Evolutionary conservation across 805 yeast genomes (phyloP).

Genomic region (Pichia nanzhaoensis): DNA sequence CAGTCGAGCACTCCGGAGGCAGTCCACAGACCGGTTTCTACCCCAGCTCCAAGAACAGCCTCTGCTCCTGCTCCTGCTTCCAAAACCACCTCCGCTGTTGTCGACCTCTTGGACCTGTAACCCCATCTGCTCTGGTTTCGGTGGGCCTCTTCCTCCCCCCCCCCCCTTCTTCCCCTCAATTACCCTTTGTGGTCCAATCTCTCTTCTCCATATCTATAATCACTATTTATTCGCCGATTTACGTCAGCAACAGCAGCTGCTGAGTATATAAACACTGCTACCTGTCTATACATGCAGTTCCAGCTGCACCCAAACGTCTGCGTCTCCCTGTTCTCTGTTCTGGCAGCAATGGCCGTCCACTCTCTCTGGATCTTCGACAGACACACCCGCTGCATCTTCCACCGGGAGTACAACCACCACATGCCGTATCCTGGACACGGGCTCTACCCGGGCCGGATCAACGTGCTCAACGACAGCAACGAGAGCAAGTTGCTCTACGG

Average conservation of each 20-base stretch:
- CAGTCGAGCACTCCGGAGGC: constrained; percentile 21
- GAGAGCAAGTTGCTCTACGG: constrained; percentile 82
- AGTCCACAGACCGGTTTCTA: background rate
- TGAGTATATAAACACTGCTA: too few relatives aligned
- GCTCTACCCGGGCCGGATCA: constrained; percentile 3
- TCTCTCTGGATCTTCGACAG: constrained; percentile 89
- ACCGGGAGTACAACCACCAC: constrained; percentile 49
- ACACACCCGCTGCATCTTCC: constrained; percentile 84
- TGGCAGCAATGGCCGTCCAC: constrained; percentile 51
- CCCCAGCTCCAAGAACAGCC: constrained; percentile 3
- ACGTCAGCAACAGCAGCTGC: background rate
- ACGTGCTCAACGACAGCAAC: constrained; percentile 45
- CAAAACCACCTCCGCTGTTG: constrained; percentile 7
- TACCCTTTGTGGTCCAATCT: too few relatives aligned
- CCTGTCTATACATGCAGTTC: too few relatives aligned
- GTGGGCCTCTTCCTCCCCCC: too few relatives aligned
- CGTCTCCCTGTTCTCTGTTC: too few relatives aligned
- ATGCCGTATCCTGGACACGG: background rate
- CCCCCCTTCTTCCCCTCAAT: too few relatives aligned
- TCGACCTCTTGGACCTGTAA: constrained; percentile 11
- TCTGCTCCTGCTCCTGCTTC: background rate
- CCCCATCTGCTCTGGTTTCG: background rate
- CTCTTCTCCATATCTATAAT: too few relatives aligned
- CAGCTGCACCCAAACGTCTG: too few relatives aligned
- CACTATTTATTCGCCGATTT: too few relatives aligned